These are phyloP conservation scores for Atalantia buxifolia DNA, from an alignment of 345 rosid genomes.

Conservation along the genomic window DNA sequence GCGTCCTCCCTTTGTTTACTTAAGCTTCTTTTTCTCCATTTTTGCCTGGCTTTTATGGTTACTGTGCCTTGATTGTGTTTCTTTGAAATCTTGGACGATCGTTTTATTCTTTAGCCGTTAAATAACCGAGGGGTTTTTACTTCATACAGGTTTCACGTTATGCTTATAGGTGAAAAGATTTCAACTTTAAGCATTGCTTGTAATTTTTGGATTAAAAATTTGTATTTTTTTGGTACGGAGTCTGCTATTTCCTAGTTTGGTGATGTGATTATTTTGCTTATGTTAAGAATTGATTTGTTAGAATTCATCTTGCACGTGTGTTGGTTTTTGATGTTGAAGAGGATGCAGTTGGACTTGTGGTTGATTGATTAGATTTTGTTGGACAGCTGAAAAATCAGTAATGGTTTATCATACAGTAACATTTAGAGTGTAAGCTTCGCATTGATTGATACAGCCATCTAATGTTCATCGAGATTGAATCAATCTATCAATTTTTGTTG, in stretches of 20 bases:
- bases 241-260: not conserved
- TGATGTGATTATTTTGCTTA: not conserved
- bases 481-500: not conserved
- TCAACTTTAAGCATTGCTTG: not conserved
- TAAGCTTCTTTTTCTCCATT: not conserved
- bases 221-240: not conserved
- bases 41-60: not conserved
- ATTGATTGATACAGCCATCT: not conserved
- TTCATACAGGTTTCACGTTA: conserved; percentile 2
- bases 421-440: not conserved
- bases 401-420: not conserved
- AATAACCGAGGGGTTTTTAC: not conserved
- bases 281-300: not conserved
- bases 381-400: not conserved
- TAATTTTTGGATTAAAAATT: not conserved
- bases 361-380: not conserved
- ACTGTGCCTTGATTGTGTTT: conserved; percentile 1
- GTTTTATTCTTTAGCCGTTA: not conserved
- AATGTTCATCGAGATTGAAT: not conserved
- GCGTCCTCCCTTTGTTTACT: not conserved
- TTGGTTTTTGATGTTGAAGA: not conserved
- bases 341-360: not conserved
- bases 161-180: not conserved
- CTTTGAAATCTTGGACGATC: conserved; percentile 9
- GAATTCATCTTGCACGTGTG: not conserved